A percentile compares a stretch with the other conserved stretches of the same genome.
Conservation (phyloP, 352 stramenopile genomes). For the Pythium utonaiense region DNA sequence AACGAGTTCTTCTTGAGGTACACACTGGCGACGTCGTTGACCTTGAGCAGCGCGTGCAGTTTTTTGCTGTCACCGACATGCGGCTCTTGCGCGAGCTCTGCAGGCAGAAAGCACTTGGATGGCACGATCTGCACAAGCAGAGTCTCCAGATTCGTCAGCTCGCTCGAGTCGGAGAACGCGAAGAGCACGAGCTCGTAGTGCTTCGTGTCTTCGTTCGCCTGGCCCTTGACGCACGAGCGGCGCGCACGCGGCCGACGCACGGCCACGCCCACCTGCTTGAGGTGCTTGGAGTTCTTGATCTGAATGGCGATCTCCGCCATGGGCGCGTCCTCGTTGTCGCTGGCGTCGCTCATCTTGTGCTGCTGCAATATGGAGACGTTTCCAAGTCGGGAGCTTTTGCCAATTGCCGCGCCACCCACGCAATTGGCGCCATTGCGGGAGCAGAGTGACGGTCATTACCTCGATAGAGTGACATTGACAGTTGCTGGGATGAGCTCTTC, state of each 20-base stretch:
- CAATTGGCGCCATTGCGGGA: constrained; percentile 2
- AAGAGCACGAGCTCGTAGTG: constrained; percentile 80
- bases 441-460: constrained; percentile 4
- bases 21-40: constrained; percentile 50
- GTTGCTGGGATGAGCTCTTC: background rate
- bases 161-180: constrained; percentile 80
- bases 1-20: constrained; percentile 77
- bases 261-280: constrained; percentile 81
- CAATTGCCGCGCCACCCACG: background rate
- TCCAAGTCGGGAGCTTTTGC: background rate
- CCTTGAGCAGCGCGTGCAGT: constrained; percentile 66
- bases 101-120: constrained; percentile 65
- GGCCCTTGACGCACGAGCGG: constrained; percentile 73
- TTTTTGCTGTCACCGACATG: constrained; percentile 78
- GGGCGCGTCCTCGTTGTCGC: constrained; percentile 37
- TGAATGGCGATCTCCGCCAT: constrained; percentile 72
- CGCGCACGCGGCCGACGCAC: constrained; percentile 63
- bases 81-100: constrained; percentile 55
- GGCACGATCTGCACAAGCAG: constrained; percentile 78
- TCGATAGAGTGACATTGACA: constrained; percentile 15
- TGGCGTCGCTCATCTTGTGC: constrained; percentile 32
- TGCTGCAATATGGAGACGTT: background rate
- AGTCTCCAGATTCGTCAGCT: constrained; percentile 80
- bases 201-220: constrained; percentile 73
- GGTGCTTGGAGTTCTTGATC: constrained; percentile 74